Evolutionary conservation across 1,139 yeast genomes (phyloP).

Genomic region (Lodderomyces beijingensis): DNA sequence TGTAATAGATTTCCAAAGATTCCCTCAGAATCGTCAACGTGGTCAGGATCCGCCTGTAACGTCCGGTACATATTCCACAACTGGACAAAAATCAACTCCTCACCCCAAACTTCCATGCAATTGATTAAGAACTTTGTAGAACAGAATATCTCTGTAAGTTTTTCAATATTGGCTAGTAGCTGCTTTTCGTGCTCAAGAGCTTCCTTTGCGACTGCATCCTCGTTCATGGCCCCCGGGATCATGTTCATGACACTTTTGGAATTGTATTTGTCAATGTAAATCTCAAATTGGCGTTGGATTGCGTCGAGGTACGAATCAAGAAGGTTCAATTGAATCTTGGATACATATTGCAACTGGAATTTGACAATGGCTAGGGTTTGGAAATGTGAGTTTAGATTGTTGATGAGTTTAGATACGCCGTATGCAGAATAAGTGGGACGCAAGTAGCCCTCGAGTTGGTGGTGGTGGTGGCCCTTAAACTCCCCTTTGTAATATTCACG

Average conservation of each 20-base stretch:
- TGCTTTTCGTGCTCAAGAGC: slow-evolving; percentile 10
- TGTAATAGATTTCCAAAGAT: slow-evolving; percentile 52
- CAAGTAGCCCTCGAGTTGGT: slow-evolving; percentile 16
- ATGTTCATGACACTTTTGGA: slow-evolving; percentile 30
- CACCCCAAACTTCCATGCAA: slow-evolving; percentile 59
- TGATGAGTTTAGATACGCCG: slow-evolving; percentile 57
- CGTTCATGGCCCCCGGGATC: slow-evolving; percentile 31
- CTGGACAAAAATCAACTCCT: slow-evolving; percentile 60
- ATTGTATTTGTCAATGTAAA: slow-evolving; percentile 42
- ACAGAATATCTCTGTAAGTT: slow-evolving; percentile 58
- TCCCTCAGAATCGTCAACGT: slow-evolving; percentile 28
- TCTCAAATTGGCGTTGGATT: slow-evolving; percentile 42
- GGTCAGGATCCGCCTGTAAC: slow-evolving; percentile 1
- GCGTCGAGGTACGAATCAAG: slow-evolving; percentile 56
- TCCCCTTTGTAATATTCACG: too few relatives aligned
- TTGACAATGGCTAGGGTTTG: slow-evolving; percentile 52
- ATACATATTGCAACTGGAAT: slow-evolving; percentile 64
- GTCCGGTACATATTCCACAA: slow-evolving; percentile 44
- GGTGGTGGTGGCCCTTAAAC: slow-evolving; percentile 24
- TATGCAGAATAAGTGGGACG: slow-evolving; percentile 69
- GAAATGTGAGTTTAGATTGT: slow-evolving; percentile 64
- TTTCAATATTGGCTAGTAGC: slow-evolving; percentile 41
- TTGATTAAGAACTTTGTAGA: slow-evolving; percentile 52
- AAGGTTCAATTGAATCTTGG: slow-evolving; percentile 64
- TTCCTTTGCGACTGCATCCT: slow-evolving; percentile 4